phyloP scores from a whole-genome alignment of 2,329 filamentous ascomycete genomes.

The Metarhizium guizhouense region DNA sequence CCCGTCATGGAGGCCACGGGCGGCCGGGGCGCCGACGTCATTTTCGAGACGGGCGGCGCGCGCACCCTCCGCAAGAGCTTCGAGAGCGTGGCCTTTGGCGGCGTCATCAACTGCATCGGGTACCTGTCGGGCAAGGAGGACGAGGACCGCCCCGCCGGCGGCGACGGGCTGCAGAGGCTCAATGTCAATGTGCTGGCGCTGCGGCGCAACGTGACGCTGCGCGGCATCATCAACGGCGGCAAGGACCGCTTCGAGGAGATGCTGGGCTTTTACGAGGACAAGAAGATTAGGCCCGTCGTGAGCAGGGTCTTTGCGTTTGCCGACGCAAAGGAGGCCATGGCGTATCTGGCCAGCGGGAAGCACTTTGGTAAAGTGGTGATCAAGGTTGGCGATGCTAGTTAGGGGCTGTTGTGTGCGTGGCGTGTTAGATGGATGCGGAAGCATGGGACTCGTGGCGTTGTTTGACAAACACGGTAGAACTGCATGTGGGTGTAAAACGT shows the following conservation, averaged over 20 bases:
- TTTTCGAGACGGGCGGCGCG: slow-evolving; percentile 47
- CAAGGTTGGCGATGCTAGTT: slow-evolving; percentile 17
- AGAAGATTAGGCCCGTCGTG: slow-evolving; percentile 37
- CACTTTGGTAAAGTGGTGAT: slow-evolving; percentile 52
- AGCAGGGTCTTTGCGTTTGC: slow-evolving; percentile 37
- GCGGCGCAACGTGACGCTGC: slow-evolving; percentile 36
- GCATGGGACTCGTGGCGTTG: too few relatives aligned
- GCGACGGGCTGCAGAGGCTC: slow-evolving; percentile 30
- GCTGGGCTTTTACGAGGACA: slow-evolving; percentile 34
- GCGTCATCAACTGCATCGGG: slow-evolving; percentile 42
- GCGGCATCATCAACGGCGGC: slow-evolving; percentile 54
- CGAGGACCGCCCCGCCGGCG: slow-evolving; percentile 26
- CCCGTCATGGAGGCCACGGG: slow-evolving; percentile 36
- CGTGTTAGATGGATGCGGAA: too few relatives aligned
- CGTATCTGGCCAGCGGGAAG: slow-evolving; percentile 41
- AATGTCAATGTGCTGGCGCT: slow-evolving; percentile 52
- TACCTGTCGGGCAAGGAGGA: slow-evolving; percentile 46
- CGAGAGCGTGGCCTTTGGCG: slow-evolving; percentile 44
- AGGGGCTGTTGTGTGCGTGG: too few relatives aligned
- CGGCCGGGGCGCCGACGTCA: slow-evolving; percentile 39
- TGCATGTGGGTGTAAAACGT: too few relatives aligned
- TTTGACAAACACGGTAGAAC: too few relatives aligned
- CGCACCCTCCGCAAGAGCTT: slow-evolving; percentile 43
- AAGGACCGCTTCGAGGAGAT: slow-evolving; percentile 44
- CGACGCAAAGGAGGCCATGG: slow-evolving; percentile 38